Conservation (phyloP, 345 rosid genomes). For the Eucalyptus polybractea region DNA sequence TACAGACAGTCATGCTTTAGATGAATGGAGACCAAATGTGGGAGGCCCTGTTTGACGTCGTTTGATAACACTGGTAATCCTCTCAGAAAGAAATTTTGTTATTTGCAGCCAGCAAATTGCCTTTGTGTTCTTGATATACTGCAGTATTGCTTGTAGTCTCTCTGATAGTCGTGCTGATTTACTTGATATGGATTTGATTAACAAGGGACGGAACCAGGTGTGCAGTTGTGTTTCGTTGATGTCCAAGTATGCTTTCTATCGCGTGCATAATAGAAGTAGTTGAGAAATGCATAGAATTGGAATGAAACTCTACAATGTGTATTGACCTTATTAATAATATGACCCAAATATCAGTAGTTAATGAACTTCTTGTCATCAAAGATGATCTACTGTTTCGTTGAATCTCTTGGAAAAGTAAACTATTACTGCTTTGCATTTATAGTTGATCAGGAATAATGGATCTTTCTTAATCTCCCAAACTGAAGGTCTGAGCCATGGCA, state of each 20-base stretch:
- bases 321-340: not conserved
- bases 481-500: constrained; percentile 44
- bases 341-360: not conserved
- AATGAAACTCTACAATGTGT: not conserved
- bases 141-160: not conserved
- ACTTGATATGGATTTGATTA: not conserved
- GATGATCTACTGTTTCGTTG: not conserved
- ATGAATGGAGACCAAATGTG: not conserved
- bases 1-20: not conserved
- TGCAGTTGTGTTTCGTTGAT: not conserved
- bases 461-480: not conserved
- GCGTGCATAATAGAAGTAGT: not conserved
- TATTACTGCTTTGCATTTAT: not conserved
- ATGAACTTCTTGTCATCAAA: not conserved
- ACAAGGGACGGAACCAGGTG: not conserved
- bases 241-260: not conserved
- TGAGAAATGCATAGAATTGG: not conserved
- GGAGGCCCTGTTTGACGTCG: not conserved
- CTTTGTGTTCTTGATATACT: not conserved
- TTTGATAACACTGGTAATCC: not conserved
- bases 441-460: not conserved
- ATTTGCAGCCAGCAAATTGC: not conserved
- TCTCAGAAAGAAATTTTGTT: not conserved
- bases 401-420: not conserved
- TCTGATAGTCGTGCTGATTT: not conserved